Conservation (phyloP, 2,329 filamentous ascomycete genomes). For the Colletotrichum siamense region DNA sequence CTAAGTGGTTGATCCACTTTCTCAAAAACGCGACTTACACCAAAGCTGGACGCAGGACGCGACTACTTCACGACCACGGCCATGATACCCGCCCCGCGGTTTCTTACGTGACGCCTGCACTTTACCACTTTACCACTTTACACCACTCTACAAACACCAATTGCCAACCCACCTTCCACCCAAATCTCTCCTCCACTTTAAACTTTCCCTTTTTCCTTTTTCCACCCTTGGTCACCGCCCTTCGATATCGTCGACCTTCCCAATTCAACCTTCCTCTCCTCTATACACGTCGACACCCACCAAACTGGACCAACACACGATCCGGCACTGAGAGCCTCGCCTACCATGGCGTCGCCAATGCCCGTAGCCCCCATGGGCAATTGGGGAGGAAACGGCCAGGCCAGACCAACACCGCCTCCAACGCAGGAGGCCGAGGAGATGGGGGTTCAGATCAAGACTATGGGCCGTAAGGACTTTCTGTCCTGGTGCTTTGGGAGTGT, state of each 20-base stretch:
- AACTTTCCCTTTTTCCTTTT: slow-evolving; percentile 7
- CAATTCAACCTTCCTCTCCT: not conserved
- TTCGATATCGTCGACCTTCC: slow-evolving; percentile 1
- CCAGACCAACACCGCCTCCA: slow-evolving; percentile 16
- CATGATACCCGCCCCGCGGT: slow-evolving; percentile 24
- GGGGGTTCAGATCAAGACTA: slow-evolving; percentile 64
- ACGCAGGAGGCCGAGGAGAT: slow-evolving; percentile 41
- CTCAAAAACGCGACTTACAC: slow-evolving; percentile 23
- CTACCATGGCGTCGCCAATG: slow-evolving; percentile 45
- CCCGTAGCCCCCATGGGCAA: slow-evolving; percentile 35
- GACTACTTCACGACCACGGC: slow-evolving; percentile 21
- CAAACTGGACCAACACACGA: slow-evolving; percentile 8
- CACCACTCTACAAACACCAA: slow-evolving; percentile 18
- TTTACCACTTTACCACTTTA: slow-evolving; percentile 19
- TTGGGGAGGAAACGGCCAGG: slow-evolving; percentile 35
- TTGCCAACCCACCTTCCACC: slow-evolving; percentile 5
- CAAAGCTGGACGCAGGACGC: slow-evolving; percentile 6
- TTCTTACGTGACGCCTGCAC: slow-evolving; percentile 23
- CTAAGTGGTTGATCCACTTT: slow-evolving; percentile 22
- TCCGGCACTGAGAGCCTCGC: slow-evolving; percentile 14
- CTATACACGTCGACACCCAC: not conserved
- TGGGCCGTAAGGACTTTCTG: slow-evolving; percentile 65
- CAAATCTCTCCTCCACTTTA: slow-evolving; percentile 10
- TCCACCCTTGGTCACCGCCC: not conserved
- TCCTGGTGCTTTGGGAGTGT: not conserved